Percentiles rank a stretch among this genome's conserved stretches.
Conservation (phyloP, 2,329 filamentous ascomycete genomes). For the Hymenotorrendiella dingleyae region DNA sequence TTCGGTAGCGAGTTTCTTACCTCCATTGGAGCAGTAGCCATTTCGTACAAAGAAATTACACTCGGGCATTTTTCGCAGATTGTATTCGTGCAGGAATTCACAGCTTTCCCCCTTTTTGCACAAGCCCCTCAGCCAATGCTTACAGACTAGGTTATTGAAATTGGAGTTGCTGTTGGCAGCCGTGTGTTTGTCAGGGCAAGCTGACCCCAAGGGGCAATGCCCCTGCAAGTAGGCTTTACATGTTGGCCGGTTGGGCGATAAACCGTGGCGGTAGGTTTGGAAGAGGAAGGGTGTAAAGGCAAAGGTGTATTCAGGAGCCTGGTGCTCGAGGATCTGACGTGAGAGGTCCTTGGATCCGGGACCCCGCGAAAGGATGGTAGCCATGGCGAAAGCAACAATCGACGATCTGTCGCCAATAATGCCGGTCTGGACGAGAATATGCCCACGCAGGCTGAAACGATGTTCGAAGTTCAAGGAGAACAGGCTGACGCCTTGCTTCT, state of each 20-base stretch:
- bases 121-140: constrained; percentile 94
- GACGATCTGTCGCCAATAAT: no score
- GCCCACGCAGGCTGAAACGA: no score
- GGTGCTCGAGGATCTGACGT: constrained; percentile 49
- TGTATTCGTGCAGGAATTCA: constrained; percentile 98
- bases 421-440: no score
- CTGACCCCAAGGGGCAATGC: constrained; percentile 77
- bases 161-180: constrained; percentile 39
- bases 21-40: constrained; percentile 88
- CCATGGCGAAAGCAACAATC: constrained; percentile 10
- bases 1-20: constrained; percentile 15
- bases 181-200: constrained; percentile 77
- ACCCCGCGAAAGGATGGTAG: constrained; percentile 20
- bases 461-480: no score
- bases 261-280: constrained; percentile 75
- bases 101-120: constrained; percentile 97
- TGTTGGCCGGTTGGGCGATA: constrained; percentile 70
- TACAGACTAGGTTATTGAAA: constrained; percentile 86
- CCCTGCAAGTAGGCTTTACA: constrained; percentile 84
- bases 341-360: constrained; percentile 26
- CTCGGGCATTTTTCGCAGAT: constrained; percentile 95
- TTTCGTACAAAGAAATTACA: constrained; percentile 95
- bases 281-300: constrained; percentile 82
- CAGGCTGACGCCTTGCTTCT: neutral
- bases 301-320: constrained; percentile 59